phyloP scores from a whole-genome alignment of 2,329 filamentous ascomycete genomes.

The Cercospora sp. region DNA sequence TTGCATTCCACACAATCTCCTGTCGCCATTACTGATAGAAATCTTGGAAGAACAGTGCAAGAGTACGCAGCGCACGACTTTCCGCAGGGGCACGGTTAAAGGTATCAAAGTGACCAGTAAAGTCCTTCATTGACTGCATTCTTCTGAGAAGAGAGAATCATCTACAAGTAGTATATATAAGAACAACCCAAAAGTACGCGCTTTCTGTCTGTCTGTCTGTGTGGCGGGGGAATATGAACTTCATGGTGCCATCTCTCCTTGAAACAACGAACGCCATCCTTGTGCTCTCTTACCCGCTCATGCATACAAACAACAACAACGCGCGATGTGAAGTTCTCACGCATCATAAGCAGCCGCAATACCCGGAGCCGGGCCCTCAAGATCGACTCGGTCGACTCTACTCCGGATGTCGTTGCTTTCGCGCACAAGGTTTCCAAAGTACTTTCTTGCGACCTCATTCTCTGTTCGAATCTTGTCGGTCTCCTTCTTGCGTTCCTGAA shows the following conservation, averaged over 20 bases:
- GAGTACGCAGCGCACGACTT: too few relatives aligned
- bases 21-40: too few relatives aligned
- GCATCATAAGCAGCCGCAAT: slow-evolving; percentile 40
- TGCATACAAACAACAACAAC: neutral
- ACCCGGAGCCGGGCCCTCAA: slow-evolving; percentile 53
- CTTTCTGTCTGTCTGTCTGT: neutral
- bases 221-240: neutral
- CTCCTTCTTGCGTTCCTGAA: slow-evolving; percentile 75
- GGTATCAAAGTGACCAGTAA: too few relatives aligned
- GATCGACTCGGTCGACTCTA: slow-evolving; percentile 53
- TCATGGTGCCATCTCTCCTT: neutral
- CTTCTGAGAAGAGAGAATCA: neutral
- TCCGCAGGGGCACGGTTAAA: too few relatives aligned
- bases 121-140: neutral
- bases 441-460: slow-evolving; percentile 83
- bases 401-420: slow-evolving; percentile 53
- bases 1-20: too few relatives aligned
- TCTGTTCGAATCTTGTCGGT: slow-evolving; percentile 78
- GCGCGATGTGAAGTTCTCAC: slow-evolving; percentile 10
- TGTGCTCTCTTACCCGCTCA: neutral
- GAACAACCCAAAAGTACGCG: neutral
- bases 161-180: neutral
- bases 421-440: slow-evolving; percentile 82
- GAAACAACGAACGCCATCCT: neutral
- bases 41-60: too few relatives aligned